These are phyloP conservation scores for Tripterygium wilfordii DNA, from an alignment of 177 flowering plant species.

Conservation along the genomic window DNA sequence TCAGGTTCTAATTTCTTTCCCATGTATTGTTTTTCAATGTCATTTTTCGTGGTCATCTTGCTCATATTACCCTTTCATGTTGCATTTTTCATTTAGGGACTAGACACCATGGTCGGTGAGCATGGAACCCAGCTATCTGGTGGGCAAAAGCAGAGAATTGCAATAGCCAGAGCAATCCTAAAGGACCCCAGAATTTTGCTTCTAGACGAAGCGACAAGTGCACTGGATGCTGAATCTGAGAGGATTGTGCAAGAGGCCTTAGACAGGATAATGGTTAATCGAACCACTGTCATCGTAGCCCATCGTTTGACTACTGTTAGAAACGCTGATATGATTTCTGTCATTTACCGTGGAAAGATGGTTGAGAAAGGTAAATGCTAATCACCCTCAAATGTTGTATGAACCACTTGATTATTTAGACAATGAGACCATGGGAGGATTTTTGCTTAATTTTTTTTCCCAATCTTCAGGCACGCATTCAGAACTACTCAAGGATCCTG, in stretches of 20 bases:
- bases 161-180: constrained; percentile 77
- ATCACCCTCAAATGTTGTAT: neutral
- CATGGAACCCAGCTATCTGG: constrained; percentile 85
- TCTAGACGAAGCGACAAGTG: constrained; percentile 85
- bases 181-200: constrained; percentile 72
- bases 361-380: constrained; percentile 64
- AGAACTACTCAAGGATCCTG: constrained; percentile 51
- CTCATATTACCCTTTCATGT: neutral
- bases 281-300: constrained; percentile 76
- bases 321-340: constrained; percentile 74
- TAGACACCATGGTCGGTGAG: constrained; percentile 82
- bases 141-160: constrained; percentile 82
- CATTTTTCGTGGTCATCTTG: neutral
- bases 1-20: constrained; percentile 27
- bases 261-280: constrained; percentile 77
- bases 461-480: constrained; percentile 53
- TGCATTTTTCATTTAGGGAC: constrained; percentile 33
- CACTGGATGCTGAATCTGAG: constrained; percentile 87
- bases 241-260: constrained; percentile 81
- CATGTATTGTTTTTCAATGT: neutral
- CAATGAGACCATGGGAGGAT: neutral
- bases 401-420: too few relatives aligned
- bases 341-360: constrained; percentile 73
- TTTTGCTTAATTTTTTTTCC: neutral
- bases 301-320: constrained; percentile 81